These are phyloP conservation scores for Zasmidium angulare DNA, from an alignment of 2,329 filamentous ascomycete genomes.

Conservation along the genomic window DNA sequence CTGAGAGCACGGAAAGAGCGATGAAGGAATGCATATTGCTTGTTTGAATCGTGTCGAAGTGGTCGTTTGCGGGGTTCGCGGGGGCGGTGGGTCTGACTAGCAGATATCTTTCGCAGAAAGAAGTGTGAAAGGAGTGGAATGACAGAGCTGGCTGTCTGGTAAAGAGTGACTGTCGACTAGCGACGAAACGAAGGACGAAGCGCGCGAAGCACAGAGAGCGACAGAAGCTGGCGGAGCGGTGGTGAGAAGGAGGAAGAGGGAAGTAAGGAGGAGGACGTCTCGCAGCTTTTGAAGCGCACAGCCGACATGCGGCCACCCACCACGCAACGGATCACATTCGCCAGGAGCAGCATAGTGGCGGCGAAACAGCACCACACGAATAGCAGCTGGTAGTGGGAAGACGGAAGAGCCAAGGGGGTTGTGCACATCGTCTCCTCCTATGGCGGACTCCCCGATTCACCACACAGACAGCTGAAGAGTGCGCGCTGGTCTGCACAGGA, in stretches of 20 bases:
- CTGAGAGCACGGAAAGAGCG: conserved; percentile 11
- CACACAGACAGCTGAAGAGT: not conserved
- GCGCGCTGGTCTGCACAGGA: not conserved
- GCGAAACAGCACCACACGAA: not conserved
- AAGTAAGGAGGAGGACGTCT: not conserved
- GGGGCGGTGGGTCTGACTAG: conserved; percentile 4
- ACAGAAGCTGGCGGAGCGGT: conserved; percentile 1
- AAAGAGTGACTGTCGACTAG: conserved; percentile 24
- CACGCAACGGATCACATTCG: not conserved
- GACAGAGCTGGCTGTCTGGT: conserved; percentile 17
- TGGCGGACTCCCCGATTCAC: not conserved
- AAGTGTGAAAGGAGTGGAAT: conserved; percentile 1
- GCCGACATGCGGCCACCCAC: not conserved
- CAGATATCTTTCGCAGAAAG: conserved; percentile 8
- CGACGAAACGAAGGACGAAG: conserved; percentile 19
- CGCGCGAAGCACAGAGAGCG: conserved; percentile 6
- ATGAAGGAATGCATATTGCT: conserved; percentile 14
- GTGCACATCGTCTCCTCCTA: not conserved
- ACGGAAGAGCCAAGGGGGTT: not conserved
- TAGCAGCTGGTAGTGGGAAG: not conserved
- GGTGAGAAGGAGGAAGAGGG: not conserved
- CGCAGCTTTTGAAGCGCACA: not conserved
- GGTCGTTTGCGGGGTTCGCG: not conserved
- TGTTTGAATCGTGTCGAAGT: not conserved
- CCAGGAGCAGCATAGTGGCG: not conserved